Base-by-base conservation (phyloP, 1,284 basidiomycete genomes). In the Fistulinella cinereoalba region DNA sequence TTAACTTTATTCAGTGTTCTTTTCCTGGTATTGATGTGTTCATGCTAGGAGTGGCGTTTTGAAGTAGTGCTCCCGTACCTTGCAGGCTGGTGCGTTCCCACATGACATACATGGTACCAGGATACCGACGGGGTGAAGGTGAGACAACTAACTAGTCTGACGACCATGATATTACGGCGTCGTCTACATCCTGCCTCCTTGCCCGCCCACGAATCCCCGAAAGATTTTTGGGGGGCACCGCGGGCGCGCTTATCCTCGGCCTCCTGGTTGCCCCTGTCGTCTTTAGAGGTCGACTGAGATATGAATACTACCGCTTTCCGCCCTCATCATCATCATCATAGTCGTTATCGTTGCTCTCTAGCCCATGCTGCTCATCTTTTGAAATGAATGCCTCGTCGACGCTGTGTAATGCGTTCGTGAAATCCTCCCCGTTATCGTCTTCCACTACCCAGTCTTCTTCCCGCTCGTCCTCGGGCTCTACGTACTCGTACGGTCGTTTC, bases 61-160 rank as follows among this genome's bases (percentile, higher is more conserved):
- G 64, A 68, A 29, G 75, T 79, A 2, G 75, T 82, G 1, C 87
- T 87, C 62, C 74, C 77, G 6, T 89, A 88, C 53, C 71, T 88
- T 10, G 83, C 85, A 2, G 85, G 87, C 57, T 85, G 82, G 80
- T 85, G 55, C 23, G 74, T 61, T n/a, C 6, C 21, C 15, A 1
- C 15, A 6, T 11, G n/a, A n/a, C n/a, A n/a, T 19, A 34, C 10
- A 8, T 36, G 11, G 18, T n/a, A n/a, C n/a, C n/a, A n/a, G n/a
- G n/a, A n/a, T n/a, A n/a, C n/a, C n/a, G n/a, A n/a, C n/a, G n/a
- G n/a, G n/a, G n/a, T n/a, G n/a, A 27, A 27, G 25, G 12, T 12
- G 12, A 27, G 25, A 12, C 6, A 7, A 36, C 21, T 3, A 22
- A 3, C 43, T 53, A 65, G 38, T 65, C 64, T 4, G 61, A 62